These are phyloP conservation scores for Entophlyctis helioformis DNA, from an alignment of 192 early-diverging fungal species.

Conservation along the genomic window DNA sequence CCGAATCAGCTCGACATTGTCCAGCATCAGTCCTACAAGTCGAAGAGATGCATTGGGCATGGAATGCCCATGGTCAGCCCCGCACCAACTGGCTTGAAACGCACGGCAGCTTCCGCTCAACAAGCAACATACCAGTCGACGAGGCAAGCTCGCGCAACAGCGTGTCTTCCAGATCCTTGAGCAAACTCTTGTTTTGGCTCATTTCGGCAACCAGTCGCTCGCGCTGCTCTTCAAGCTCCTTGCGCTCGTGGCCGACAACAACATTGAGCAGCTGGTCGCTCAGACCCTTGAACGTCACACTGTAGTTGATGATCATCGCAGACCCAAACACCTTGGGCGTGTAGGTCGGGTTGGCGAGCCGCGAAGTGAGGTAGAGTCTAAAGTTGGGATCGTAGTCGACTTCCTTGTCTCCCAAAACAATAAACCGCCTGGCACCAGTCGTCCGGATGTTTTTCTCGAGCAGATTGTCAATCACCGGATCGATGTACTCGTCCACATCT, in stretches of 20 bases:
- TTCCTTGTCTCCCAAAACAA: constrained; percentile 53
- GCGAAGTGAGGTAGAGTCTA: constrained; percentile 40
- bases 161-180: constrained; percentile 47
- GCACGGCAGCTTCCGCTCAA: no score
- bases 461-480: constrained; percentile 51
- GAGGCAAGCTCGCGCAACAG: constrained; percentile 43
- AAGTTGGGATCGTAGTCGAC: constrained; percentile 48
- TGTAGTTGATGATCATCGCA: constrained; percentile 54
- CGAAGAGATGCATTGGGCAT: no score
- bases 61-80: not conserved
- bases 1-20: constrained; percentile 47
- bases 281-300: constrained; percentile 47
- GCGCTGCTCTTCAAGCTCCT: constrained; percentile 47
- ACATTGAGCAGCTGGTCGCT: constrained; percentile 53
- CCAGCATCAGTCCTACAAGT: constrained; percentile 47
- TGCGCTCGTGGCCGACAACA: constrained; percentile 43
- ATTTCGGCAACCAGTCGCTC: constrained; percentile 44
- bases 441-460: constrained; percentile 47
- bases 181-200: constrained; percentile 40
- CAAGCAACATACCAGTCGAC: constrained; percentile 46
- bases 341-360: constrained; percentile 43
- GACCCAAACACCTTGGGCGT: constrained; percentile 48
- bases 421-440: constrained; percentile 33
- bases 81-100: no score
- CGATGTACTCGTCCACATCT: constrained; percentile 55